These are phyloP conservation scores for Fraxinus albicans DNA, from an alignment of 305 asterid genomes.

Conservation along the genomic window DNA sequence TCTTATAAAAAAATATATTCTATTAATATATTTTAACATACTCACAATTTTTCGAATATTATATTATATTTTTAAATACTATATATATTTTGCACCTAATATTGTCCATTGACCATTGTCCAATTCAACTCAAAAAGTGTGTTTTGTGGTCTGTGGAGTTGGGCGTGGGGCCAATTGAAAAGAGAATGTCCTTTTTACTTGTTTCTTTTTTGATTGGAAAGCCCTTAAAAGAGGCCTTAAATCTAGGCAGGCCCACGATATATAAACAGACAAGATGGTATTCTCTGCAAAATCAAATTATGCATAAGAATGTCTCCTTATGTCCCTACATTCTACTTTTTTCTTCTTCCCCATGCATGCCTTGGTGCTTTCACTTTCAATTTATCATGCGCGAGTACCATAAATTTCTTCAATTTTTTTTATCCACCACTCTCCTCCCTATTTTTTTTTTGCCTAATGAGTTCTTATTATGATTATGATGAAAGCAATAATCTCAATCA, in stretches of 20 bases:
- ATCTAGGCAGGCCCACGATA: slow-evolving; percentile 31
- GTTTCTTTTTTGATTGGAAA: not conserved
- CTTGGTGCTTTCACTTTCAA: slow-evolving; percentile 45
- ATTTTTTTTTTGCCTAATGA: slow-evolving; percentile 13
- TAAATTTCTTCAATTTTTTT: not conserved
- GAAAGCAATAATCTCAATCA: slow-evolving; percentile 48
- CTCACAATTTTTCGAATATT: not conserved
- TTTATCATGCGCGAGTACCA: slow-evolving; percentile 28
- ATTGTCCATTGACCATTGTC: too few species aligned
- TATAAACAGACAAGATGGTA: slow-evolving; percentile 38
- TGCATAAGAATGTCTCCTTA: slow-evolving; percentile 37
- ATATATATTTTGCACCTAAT: too few species aligned
- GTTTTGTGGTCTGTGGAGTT: not conserved
- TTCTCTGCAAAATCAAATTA: slow-evolving; percentile 18
- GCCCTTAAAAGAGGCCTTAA: slow-evolving; percentile 11
- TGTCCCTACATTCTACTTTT: slow-evolving; percentile 52
- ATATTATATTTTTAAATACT: too few species aligned
- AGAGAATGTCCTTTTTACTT: slow-evolving; percentile 10
- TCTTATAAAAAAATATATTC: too few species aligned
- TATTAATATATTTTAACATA: too few species aligned
- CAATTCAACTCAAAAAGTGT: not conserved
- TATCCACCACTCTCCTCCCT: not conserved
- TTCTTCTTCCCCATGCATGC: slow-evolving; percentile 51
- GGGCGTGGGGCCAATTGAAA: not conserved
- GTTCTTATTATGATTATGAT: slow-evolving; percentile 37